These are phyloP conservation scores for Colletotrichum sp. DNA, from an alignment of 2,329 filamentous ascomycete species.

Conservation along the genomic window DNA sequence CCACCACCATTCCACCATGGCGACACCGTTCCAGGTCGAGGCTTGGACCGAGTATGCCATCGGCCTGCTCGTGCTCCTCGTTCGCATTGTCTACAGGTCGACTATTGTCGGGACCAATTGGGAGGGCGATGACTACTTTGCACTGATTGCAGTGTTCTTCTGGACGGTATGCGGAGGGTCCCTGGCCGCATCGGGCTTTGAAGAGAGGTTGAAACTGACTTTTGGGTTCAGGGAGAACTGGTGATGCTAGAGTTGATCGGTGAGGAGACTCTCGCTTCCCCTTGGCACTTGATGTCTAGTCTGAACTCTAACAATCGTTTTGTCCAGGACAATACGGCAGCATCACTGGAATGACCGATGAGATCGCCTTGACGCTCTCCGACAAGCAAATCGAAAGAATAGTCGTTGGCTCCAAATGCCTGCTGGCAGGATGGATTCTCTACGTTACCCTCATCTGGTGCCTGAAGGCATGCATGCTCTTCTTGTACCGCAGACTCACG, in stretches of 20 bases:
- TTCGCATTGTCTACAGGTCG: slow-evolving; percentile 42
- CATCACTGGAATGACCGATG: slow-evolving; percentile 27
- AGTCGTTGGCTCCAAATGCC: slow-evolving; percentile 27
- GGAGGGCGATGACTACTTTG: slow-evolving; percentile 49
- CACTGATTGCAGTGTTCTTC: slow-evolving; percentile 37
- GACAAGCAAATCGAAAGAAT: slow-evolving; percentile 19
- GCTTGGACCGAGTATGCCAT: slow-evolving; percentile 50
- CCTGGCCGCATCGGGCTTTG: neutral
- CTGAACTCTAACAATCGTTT: neutral
- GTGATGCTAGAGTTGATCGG: slow-evolving; percentile 11
- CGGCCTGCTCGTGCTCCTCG: slow-evolving; percentile 39
- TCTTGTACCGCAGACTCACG: slow-evolving; percentile 35
- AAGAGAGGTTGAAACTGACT: neutral
- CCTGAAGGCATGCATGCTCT: slow-evolving; percentile 47
- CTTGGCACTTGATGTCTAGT: neutral
- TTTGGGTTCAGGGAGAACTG: neutral
- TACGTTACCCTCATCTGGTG: slow-evolving; percentile 48
- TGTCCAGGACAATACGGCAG: slow-evolving; percentile 28
- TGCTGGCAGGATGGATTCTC: slow-evolving; percentile 41
- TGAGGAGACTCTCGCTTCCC: neutral
- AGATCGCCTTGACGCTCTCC: slow-evolving; percentile 19
- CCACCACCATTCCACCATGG: slow-evolving; percentile 26
- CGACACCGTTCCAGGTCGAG: slow-evolving; percentile 46
- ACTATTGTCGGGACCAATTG: slow-evolving; percentile 43
- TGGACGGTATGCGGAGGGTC: slow-evolving; percentile 35